A percentile compares a stretch with the other conserved stretches of the same genome.
phyloP scores from a whole-genome alignment of 495 filamentous ascomycete species.

The Xylaria telfairii region DNA sequence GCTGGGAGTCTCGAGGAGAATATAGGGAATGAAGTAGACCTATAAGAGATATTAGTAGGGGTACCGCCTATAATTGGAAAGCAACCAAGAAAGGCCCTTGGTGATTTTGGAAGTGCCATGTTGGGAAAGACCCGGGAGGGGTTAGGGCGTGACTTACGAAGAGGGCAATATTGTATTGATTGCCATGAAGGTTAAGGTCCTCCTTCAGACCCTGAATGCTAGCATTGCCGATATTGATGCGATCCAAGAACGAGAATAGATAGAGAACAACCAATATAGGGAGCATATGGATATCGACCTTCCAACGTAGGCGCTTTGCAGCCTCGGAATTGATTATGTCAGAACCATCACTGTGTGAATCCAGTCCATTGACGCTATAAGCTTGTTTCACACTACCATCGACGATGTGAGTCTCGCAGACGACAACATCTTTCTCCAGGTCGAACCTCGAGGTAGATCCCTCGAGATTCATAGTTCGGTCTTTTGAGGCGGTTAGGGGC shows the following conservation, averaged over 20 bases:
- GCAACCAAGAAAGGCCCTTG: not conserved
- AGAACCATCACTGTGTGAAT: not conserved
- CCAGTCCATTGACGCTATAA: not conserved
- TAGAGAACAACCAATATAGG: conserved; percentile 53
- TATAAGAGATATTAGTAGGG: conserved; percentile 7
- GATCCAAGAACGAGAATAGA: conserved; percentile 54
- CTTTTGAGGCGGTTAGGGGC: not conserved
- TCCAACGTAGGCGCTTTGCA: conserved; percentile 40
- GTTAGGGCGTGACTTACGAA: conserved; percentile 46
- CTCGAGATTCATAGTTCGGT: not conserved
- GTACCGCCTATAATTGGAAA: not conserved
- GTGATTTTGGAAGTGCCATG: not conserved
- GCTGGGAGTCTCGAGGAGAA: conserved; percentile 65
- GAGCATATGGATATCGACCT: conserved; percentile 45
- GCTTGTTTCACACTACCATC: not conserved
- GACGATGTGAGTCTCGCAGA: not conserved
- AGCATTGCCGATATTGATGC: conserved; percentile 70
- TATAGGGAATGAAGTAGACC: conserved; percentile 69
- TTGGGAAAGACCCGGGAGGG: not conserved
- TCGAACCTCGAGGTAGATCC: not conserved
- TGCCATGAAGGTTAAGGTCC: conserved; percentile 63
- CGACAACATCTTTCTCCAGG: not conserved
- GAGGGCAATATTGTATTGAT: conserved; percentile 66
- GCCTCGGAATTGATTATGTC: conserved; percentile 32
- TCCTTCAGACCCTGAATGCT: conserved; percentile 63